A percentile compares a stretch with the other conserved stretches of the same genome.
Evolutionary conservation across 768 basidiomycete species (phyloP).

Genomic region (Coprinopsis strossmayeri): DNA sequence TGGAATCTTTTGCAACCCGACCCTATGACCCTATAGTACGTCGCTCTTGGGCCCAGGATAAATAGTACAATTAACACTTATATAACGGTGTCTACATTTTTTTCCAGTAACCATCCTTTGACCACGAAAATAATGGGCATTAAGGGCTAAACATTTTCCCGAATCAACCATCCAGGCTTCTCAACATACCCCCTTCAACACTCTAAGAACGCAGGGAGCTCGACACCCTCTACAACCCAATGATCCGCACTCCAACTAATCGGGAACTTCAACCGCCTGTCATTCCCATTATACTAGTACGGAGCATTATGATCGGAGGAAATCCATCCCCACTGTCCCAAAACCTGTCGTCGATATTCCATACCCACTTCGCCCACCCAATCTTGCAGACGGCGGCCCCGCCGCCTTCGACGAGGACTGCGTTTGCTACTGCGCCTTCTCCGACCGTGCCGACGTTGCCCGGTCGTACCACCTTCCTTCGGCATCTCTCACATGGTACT

Average conservation of each 20-base stretch:
- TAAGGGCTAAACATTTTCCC: conserved; percentile 36
- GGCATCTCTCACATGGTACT: conserved; percentile 69
- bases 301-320: no score
- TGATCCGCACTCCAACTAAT: conserved; percentile 88
- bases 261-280: conserved; percentile 26
- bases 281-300: background rate
- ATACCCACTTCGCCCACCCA: conserved; percentile 71
- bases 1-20: no score
- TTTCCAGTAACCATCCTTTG: no score
- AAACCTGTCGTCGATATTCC: conserved; percentile 49
- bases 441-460: conserved; percentile 83
- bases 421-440: conserved; percentile 59
- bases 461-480: conserved; percentile 69
- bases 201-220: conserved; percentile 85
- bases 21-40: no score
- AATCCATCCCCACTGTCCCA: conserved; percentile 9
- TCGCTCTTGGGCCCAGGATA: no score
- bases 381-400: conserved; percentile 83
- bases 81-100: no score
- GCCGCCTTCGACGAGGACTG: conserved; percentile 75
- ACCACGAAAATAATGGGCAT: no score
- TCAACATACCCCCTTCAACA: conserved; percentile 80
- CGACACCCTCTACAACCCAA: conserved; percentile 82
- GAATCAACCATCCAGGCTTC: conserved; percentile 63
- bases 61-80: no score